Conservation (phyloP, 2,329 filamentous ascomycete species). For the Sphaerulina musiva region DNA sequence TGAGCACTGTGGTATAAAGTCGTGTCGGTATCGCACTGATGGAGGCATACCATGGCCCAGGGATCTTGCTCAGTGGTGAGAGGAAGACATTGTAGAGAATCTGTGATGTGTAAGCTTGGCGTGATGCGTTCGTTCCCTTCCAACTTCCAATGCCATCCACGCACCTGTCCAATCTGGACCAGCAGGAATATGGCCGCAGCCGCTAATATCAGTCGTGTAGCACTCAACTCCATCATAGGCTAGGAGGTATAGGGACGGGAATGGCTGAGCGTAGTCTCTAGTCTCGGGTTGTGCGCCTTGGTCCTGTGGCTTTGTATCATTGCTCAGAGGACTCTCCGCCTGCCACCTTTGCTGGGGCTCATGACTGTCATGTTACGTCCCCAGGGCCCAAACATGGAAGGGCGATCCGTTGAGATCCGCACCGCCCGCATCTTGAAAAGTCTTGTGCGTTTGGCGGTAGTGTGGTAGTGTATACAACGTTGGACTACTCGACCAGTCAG, state of each 20-base stretch:
- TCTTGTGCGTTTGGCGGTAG: too few species aligned
- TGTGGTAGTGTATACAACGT: too few species aligned
- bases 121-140: background rate
- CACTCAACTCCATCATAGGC: background rate
- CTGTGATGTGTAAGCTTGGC: background rate
- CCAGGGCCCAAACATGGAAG: too few species aligned
- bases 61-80: constrained; percentile 12
- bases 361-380: too few species aligned
- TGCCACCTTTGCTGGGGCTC: too few species aligned
- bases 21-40: constrained; percentile 8
- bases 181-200: background rate
- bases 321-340: background rate
- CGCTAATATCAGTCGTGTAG: background rate
- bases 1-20: constrained; percentile 1
- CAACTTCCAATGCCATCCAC: background rate
- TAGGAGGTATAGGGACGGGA: background rate
- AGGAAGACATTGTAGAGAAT: constrained; percentile 9
- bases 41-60: constrained; percentile 14
- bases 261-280: background rate
- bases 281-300: too few species aligned
- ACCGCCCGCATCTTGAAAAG: too few species aligned
- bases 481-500: too few species aligned
- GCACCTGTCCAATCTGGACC: background rate
- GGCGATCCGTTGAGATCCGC: too few species aligned
- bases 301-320: background rate